Evolutionary conservation across 192 early-diverging fungal genomes (phyloP).

Genomic region (Coemansia sp.): DNA sequence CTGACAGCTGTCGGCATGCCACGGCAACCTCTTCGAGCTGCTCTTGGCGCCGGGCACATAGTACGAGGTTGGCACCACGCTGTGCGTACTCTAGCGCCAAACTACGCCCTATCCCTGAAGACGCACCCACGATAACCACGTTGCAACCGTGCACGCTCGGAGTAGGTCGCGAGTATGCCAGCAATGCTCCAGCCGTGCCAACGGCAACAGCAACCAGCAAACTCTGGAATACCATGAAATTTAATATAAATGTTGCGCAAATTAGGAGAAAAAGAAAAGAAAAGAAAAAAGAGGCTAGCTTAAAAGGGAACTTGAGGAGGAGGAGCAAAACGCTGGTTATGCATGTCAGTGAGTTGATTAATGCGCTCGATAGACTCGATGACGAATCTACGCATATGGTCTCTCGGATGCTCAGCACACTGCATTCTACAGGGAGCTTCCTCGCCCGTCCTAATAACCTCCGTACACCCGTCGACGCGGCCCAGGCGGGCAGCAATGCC

Average conservation of each 20-base stretch:
- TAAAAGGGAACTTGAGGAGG: neutral
- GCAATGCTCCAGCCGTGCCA: neutral
- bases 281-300: neutral
- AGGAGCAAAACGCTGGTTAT: constrained; percentile 21
- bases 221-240: neutral
- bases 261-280: neutral
- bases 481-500: constrained; percentile 28
- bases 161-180: constrained; percentile 15
- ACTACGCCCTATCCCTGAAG: constrained; percentile 74
- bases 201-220: neutral
- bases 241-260: constrained; percentile 10
- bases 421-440: neutral
- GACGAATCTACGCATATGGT: constrained; percentile 37
- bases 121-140: constrained; percentile 78
- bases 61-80: constrained; percentile 63
- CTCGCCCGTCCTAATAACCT: neutral
- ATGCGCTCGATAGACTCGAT: constrained; percentile 30
- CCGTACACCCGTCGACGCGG: constrained; percentile 4
- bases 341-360: constrained; percentile 15
- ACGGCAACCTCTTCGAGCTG: constrained; percentile 56
- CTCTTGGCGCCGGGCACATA: constrained; percentile 64
- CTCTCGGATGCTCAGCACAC: constrained; percentile 31
- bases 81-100: constrained; percentile 70
- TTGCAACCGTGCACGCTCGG: constrained; percentile 32
- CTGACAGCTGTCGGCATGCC: constrained; percentile 47